Evolutionary conservation across 139 green algal species (phyloP).

Genomic region (Chlorokybus atmophyticus): DNA sequence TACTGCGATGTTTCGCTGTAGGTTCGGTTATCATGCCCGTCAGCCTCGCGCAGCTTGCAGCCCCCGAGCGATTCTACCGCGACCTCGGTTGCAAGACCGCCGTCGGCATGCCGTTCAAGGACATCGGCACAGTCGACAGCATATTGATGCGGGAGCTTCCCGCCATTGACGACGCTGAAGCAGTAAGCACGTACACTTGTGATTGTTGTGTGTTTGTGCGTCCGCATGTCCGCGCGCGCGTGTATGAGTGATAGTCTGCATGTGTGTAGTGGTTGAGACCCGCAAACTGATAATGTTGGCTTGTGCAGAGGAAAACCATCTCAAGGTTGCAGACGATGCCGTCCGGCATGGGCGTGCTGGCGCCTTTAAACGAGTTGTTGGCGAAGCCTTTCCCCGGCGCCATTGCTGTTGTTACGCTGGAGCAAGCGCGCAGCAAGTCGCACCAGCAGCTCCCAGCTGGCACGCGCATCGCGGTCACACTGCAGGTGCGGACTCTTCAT

Average conservation of each 20-base stretch:
- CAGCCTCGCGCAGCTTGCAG: no score
- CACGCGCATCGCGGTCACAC: no score
- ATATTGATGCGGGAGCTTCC: constrained; percentile 63
- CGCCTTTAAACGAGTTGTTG: constrained; percentile 45
- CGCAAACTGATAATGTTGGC: no score
- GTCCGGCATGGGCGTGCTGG: constrained; percentile 56
- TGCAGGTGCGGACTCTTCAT: background rate
- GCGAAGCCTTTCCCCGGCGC: constrained; percentile 57
- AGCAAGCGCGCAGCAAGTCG: no score
- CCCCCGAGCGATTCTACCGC: constrained; percentile 66
- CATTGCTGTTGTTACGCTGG: constrained; percentile 66
- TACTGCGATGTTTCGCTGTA: no score
- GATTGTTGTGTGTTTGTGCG: no score
- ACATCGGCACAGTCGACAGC: constrained; percentile 67
- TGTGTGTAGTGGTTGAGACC: no score
- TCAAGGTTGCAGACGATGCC: constrained; percentile 71
- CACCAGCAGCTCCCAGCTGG: no score
- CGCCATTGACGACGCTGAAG: constrained; percentile 15
- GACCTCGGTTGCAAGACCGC: constrained; percentile 82
- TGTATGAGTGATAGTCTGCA: no score
- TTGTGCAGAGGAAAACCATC: constrained; percentile 42
- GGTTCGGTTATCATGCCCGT: no score
- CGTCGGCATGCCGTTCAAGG: constrained; percentile 97
- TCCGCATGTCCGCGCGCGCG: no score
- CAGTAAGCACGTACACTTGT: constrained; percentile 8